phyloP scores from a whole-genome alignment of 2,329 filamentous ascomycete genomes.

The Colletotrichum sp. region DNA sequence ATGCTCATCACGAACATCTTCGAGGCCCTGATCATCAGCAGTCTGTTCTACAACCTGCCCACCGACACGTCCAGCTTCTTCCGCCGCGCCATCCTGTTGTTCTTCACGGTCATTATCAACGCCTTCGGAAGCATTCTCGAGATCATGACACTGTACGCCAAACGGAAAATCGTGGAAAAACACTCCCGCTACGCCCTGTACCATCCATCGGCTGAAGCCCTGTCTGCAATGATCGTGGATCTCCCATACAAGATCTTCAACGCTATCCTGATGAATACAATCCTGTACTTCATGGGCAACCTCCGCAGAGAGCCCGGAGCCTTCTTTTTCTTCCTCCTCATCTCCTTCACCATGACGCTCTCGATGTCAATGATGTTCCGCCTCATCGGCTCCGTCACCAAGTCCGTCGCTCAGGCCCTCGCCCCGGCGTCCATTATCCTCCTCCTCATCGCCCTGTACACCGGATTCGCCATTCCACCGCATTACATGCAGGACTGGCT shows the following conservation, averaged over 20 bases:
- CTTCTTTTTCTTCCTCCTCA: constrained; percentile 71
- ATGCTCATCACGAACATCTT: constrained; percentile 48
- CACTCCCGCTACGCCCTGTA: constrained; percentile 45
- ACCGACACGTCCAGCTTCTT: constrained; percentile 49
- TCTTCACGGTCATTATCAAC: constrained; percentile 60
- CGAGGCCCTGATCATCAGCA: constrained; percentile 56
- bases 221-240: constrained; percentile 31
- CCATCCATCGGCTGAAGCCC: constrained; percentile 38
- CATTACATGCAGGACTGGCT: constrained; percentile 53
- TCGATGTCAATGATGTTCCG: constrained; percentile 73
- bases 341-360: constrained; percentile 63
- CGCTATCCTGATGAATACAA: constrained; percentile 41
- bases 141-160: constrained; percentile 41
- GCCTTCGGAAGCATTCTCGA: constrained; percentile 46
- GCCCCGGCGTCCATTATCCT: constrained; percentile 57
- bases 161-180: constrained; percentile 43
- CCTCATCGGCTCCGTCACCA: constrained; percentile 39
- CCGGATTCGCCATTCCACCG: constrained; percentile 49
- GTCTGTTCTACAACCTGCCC: constrained; percentile 53
- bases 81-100: constrained; percentile 51
- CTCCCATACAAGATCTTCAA: constrained; percentile 37
- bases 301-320: constrained; percentile 55
- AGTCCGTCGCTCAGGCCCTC: constrained; percentile 57
- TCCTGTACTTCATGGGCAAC: constrained; percentile 46
- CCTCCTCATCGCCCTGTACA: constrained; percentile 46